These are phyloP conservation scores for Umbelopsis sp. DNA, from an alignment of 192 early-diverging fungal genomes.

Conservation along the genomic window DNA sequence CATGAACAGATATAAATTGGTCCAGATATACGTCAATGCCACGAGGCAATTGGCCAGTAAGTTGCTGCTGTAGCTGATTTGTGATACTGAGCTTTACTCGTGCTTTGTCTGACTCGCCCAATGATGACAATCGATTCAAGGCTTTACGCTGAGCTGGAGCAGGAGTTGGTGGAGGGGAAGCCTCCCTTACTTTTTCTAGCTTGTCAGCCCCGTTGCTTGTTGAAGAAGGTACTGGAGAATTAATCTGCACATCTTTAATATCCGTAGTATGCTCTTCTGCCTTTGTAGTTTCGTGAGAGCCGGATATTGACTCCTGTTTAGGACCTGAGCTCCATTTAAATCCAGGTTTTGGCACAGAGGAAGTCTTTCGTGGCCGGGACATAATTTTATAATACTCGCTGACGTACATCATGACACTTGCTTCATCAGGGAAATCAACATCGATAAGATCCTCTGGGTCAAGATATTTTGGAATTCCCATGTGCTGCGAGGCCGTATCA, in stretches of 20 bases:
- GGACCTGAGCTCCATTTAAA: background rate
- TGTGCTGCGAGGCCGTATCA: constrained; percentile 43
- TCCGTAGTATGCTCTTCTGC: background rate
- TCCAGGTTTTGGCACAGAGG: background rate
- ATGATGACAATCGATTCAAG: constrained; percentile 27
- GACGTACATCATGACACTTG: constrained; percentile 57
- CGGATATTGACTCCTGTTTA: constrained; percentile 2
- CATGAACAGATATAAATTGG: constrained; percentile 32
- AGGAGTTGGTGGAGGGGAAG: constrained; percentile 13
- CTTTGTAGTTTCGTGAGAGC: background rate
- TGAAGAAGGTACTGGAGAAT: background rate
- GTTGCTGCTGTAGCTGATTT: constrained; percentile 32
- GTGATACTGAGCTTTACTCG: constrained; percentile 35
- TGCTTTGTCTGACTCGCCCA: constrained; percentile 36
- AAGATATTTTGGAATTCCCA: constrained; percentile 43
- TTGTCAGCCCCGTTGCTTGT: background rate
- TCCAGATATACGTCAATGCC: constrained; percentile 39
- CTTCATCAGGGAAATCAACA: constrained; percentile 55
- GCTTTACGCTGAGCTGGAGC: constrained; percentile 20
- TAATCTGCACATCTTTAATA: background rate
- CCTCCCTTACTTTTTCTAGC: background rate
- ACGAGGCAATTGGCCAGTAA: constrained; percentile 38
- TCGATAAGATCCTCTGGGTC: constrained; percentile 53
- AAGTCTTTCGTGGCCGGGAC: constrained; percentile 41
- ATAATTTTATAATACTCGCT: constrained; percentile 56